Evolutionary conservation across 805 yeast genomes (phyloP), one percentile per base, ranked within the genome.

Genomic region (Zygosaccharomyces pseudorouxii): DNA sequence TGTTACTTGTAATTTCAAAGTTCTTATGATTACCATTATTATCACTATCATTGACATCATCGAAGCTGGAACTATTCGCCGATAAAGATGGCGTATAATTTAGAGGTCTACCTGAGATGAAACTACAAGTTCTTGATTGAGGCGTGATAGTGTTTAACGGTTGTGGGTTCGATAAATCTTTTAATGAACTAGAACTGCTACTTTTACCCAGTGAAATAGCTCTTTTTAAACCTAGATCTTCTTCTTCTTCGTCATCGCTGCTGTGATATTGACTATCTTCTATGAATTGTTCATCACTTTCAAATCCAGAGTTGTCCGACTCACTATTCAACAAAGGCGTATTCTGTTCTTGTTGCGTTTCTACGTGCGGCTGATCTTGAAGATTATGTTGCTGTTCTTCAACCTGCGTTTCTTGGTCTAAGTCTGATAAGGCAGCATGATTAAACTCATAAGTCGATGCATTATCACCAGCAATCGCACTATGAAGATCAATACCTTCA

Each of bases 401-500:
- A 16, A 16, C 44, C 5, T 12, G 45, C 25, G 22, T 35, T 29
- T 29, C 44, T 6, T 29, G 14, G 10, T 45, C 45, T 5, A 18
- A 11, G 11, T 39, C 35, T 14, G 49, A 37, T 20, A 52, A 39
- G 41, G 42, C 49, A 42, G 55, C 51, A 25, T 49, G 54, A 6
- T 49, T 51, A 33, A 55, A 48, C 19, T 50, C 49, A 39, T 52
- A 55, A 3, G 38, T 41, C 10, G 52, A 41, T 2, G 54, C 55
- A 19, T 48, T 54, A 23, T 55, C 62, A 31, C 57, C 65, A 5
- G 62, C 65, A 27, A 63, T 62, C 5, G 68, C 59, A n/a, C 61
- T 58, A 41, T 63, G 66, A 38, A 66, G 52, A 30, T 62, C 63
- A 25, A 64, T 59, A 23, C 63, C 66, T 39, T 61, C 67, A 1